Evolutionary conservation across 208 protist genomes (phyloP), one percentile per base, ranked within the genome.

Genomic region (Trypanosoma melophagium): DNA sequence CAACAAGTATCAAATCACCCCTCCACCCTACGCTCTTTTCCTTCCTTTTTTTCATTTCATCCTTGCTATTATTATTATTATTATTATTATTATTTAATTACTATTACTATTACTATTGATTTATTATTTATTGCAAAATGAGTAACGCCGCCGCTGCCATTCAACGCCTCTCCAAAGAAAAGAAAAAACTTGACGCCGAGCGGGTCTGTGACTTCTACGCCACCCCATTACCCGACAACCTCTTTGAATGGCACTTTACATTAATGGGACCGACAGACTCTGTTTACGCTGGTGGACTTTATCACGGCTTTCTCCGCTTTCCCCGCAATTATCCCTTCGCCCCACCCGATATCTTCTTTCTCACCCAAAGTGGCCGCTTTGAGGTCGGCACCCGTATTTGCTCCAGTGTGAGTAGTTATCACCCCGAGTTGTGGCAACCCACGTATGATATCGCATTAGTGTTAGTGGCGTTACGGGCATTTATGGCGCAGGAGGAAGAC

Each of bases 161-260:
- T 73, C 86, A 87, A 54, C 83, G 89, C 14, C 75, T 94, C n/a
- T 68, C 71, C 35, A 81, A 69, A 38, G 85, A 94, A 78, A 71
- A 92, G 53, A 70, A 77, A 59, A 66, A 66, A 71, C 8, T 66
- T 86, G 64, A 76, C 67, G n/a, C 68, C 3, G 77, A 84, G 25
- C 87, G 84, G 19, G 79, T 86, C 10, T 55, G 84, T 40, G 90
- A 96, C 16, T 79, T 89, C 60, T 89, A 70, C 52, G 82, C 76
- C 7, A 60, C 50, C 1, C 86, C 88, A 7, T 75, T 91, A 49
- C 68, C 97, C 40, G 93, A 98, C 14, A 98, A 99, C 79, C 87
- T 99, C 21, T 99, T 99, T 63, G 96, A 98, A 51, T 99, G 98
- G 98, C 98, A 99, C 80, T 99, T 99, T 76, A 98, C 97, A 16